Evolutionary conservation across 2,329 filamentous ascomycete species (phyloP).

Genomic region (Geosmithia morbida): DNA sequence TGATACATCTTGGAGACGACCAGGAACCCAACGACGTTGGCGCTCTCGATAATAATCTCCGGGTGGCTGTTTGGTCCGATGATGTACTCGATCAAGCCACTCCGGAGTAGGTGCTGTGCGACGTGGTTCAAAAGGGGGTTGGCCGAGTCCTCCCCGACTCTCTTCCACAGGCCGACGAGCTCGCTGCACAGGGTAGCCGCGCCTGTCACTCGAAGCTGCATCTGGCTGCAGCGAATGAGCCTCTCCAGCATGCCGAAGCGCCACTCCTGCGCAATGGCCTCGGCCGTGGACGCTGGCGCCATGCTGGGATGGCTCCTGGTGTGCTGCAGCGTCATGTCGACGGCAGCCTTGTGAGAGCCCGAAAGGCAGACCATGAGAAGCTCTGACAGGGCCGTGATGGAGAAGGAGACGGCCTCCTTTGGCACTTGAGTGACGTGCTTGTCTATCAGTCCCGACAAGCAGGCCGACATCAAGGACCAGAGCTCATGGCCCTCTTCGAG

Average conservation of each 20-base stretch:
- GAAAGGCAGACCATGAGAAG: constrained; percentile 27
- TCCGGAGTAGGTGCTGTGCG: constrained; percentile 52
- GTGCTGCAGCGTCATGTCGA: constrained; percentile 11
- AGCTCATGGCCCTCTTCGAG: constrained; percentile 25
- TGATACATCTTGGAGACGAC: constrained; percentile 65
- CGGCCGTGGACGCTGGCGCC: constrained; percentile 21
- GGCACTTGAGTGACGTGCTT: constrained; percentile 38
- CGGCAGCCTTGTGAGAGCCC: constrained; percentile 19
- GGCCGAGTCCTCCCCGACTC: constrained; percentile 24
- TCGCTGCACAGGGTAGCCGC: constrained; percentile 60
- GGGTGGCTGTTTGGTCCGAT: constrained; percentile 85
- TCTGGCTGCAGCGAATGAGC: constrained; percentile 70
- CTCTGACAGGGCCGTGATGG: constrained; percentile 25
- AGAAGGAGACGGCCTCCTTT: constrained; percentile 23
- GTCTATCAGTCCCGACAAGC: constrained; percentile 32
- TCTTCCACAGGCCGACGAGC: constrained; percentile 52
- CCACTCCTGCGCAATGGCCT: constrained; percentile 49
- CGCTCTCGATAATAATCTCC: constrained; percentile 68
- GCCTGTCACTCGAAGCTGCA: constrained; percentile 76
- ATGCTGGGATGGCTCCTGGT: constrained; percentile 18
- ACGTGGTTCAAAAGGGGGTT: constrained; percentile 48
- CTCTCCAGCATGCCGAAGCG: constrained; percentile 54
- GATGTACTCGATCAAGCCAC: constrained; percentile 71
- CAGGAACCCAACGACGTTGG: constrained; percentile 78
- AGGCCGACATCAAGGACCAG: constrained; percentile 25